phyloP scores from a whole-genome alignment of 805 yeast genomes.

The Kodamaea jinghongensis region DNA sequence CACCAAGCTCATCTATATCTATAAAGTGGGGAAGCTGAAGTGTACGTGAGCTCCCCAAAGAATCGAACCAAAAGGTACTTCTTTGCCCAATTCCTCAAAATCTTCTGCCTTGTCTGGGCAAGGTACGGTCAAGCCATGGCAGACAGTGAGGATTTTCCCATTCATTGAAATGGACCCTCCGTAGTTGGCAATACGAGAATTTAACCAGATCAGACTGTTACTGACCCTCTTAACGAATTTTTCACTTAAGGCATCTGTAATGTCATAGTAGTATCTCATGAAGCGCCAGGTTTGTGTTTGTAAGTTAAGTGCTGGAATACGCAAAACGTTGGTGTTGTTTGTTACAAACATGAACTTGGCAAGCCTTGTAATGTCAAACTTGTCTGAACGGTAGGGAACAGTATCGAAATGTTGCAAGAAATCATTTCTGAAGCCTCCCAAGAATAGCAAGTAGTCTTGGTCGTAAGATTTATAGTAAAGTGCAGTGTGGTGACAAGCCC shows the following conservation, averaged over 20 bases:
- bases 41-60: conserved; percentile 37
- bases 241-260: conserved; percentile 23
- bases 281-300: conserved; percentile 43
- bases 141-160: conserved; percentile 34
- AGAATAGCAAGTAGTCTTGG: conserved; percentile 32
- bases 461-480: conserved; percentile 32
- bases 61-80: conserved; percentile 19
- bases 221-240: conserved; percentile 18
- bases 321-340: conserved; percentile 26
- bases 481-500: conserved; percentile 42
- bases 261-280: conserved; percentile 31
- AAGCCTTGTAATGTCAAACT: conserved; percentile 34
- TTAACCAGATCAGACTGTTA: conserved; percentile 20
- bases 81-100: conserved; percentile 17
- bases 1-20: conserved; percentile 4
- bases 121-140: conserved; percentile 35
- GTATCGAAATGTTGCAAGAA: conserved; percentile 26
- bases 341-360: conserved; percentile 27
- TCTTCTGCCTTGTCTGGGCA: conserved; percentile 32
- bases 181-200: conserved; percentile 27
- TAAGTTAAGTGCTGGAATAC: conserved; percentile 36
- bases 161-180: conserved; percentile 33
- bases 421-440: conserved; percentile 41
- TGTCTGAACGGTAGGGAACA: conserved; percentile 18
- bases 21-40: conserved; percentile 37